Base-by-base conservation (phyloP, 495 filamentous ascomycete species). In the Trichocladium antarcticum region DNA sequence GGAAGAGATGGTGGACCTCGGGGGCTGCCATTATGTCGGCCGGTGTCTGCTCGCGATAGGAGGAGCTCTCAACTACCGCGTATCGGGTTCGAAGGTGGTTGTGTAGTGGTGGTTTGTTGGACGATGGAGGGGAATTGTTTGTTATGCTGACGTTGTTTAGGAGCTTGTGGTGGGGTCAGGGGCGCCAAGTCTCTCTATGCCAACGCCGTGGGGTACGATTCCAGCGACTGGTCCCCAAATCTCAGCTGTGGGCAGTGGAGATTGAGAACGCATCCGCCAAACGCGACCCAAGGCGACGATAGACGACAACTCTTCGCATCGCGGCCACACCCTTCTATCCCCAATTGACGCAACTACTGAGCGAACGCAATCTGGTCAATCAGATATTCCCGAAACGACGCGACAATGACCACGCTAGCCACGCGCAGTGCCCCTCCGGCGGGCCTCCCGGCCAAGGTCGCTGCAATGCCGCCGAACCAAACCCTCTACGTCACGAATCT, bases 11-110 rank as follows among this genome's bases (percentile, higher is more conserved):
- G 68, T 98, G 87, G 42, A 90, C 84, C 71, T 97, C 87, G 49
- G 90, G 85, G 50, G 81, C 57, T 38, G 84, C 74, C 90, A 96
- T 97, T 9, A 20, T 67, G 57, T 74, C 39, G 32, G 12, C 39
- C 34, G 37, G 16, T 37, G 27, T 29, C 7, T 27, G 27, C 6
- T 17, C 22, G 67, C 68, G 86, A 86, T 90, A 96, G 92, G 92
- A 98, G 90, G 79, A 85, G 78, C 89, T 95, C 93, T 98, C 92
- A 82, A 98, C 92, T 95, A 94, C 79, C 86, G 78, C 75, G 31
- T 24, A 29, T 47, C 15, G 49, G 27, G 15, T 49, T 42, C 2
- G 16, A 17, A n/a, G 37, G 54, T 50, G 15, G 47, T 47, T 15
- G 5, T 24, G 24, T 35, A 28, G 35, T 42, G 41, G 35, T 20